Conservation (phyloP, 208 protist species). For the Trypanosoma melophagium region DNA sequence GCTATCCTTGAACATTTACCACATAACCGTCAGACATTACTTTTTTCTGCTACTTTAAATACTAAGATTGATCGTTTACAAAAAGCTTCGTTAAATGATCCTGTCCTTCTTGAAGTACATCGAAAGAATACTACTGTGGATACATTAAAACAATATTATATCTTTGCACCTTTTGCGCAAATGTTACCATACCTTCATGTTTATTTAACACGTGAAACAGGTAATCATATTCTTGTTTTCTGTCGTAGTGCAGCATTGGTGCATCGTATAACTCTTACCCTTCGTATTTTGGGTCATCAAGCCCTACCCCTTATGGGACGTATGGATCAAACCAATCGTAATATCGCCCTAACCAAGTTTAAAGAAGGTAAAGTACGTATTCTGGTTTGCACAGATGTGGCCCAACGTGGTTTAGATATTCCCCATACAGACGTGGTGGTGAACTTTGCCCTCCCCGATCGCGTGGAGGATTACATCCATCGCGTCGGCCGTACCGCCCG, state of each 20-base stretch:
- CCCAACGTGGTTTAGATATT: constrained; percentile 97
- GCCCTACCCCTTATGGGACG: constrained; percentile 91
- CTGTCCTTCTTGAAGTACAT: constrained; percentile 95
- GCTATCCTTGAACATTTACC: constrained; percentile 93
- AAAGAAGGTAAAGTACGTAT: constrained; percentile 88
- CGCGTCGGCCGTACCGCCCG: constrained; percentile 96
- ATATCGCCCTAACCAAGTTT: constrained; percentile 88
- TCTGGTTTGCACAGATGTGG: constrained; percentile 93
- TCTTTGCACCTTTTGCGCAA: constrained; percentile 96
- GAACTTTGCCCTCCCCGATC: constrained; percentile 96
- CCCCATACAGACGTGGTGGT: constrained; percentile 97
- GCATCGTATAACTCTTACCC: constrained; percentile 88
- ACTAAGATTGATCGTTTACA: constrained; percentile 97
- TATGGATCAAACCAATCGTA: constrained; percentile 91
- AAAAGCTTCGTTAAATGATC: constrained; percentile 96
- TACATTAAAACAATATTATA: constrained; percentile 95
- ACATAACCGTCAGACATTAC: constrained; percentile 91
- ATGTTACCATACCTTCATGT: constrained; percentile 89
- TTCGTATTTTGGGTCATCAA: constrained; percentile 87
- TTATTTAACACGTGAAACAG: constrained; percentile 86
- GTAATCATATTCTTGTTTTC: constrained; percentile 91
- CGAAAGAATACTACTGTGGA: constrained; percentile 96
- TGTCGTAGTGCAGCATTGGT: constrained; percentile 89
- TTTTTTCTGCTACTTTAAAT: constrained; percentile 99
- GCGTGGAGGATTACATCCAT: constrained; percentile 98